These are phyloP conservation scores for Infundibulicybe gibba DNA, from an alignment of 768 basidiomycete species.

Conservation along the genomic window DNA sequence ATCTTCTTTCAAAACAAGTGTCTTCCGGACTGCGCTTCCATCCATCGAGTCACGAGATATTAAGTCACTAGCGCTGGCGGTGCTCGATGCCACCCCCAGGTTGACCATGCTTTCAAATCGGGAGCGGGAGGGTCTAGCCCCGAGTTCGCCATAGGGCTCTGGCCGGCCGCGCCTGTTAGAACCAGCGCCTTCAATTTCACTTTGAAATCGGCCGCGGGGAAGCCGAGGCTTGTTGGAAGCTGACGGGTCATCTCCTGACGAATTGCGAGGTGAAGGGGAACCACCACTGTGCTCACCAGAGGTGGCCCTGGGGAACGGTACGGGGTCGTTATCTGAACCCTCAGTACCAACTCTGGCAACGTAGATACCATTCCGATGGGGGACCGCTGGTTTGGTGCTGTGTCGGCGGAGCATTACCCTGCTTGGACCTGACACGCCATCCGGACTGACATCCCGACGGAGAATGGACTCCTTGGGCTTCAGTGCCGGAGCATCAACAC, in stretches of 20 bases:
- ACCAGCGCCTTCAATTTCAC: constrained; percentile 62
- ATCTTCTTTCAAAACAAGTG: constrained; percentile 75
- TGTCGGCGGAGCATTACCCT: constrained; percentile 53
- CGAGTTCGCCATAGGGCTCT: constrained; percentile 66
- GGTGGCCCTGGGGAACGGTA: constrained; percentile 65
- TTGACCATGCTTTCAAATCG: constrained; percentile 75
- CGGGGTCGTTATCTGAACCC: constrained; percentile 32
- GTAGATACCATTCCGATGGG: constrained; percentile 43
- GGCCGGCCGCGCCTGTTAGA: constrained; percentile 53
- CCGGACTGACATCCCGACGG: constrained; percentile 57
- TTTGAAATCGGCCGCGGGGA: constrained; percentile 68
- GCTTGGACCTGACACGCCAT: constrained; percentile 35
- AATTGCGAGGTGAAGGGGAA: constrained; percentile 29
- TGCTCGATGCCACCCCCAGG: constrained; percentile 46
- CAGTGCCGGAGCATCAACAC: constrained; percentile 50
- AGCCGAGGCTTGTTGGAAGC: constrained; percentile 33
- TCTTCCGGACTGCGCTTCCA: constrained; percentile 60
- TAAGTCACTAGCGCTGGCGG: constrained; percentile 65
- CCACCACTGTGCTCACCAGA: constrained; percentile 42
- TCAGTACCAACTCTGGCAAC: constrained; percentile 36
- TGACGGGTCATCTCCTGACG: constrained; percentile 29
- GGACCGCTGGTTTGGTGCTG: constrained; percentile 44
- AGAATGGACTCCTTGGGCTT: constrained; percentile 46
- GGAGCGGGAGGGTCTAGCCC: constrained; percentile 47
- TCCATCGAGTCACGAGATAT: constrained; percentile 59